Percentiles rank a stretch among this genome's conserved stretches.
Evolutionary conservation across 257 asterid species (phyloP).

Genomic region (Osmanthus fragrans): DNA sequence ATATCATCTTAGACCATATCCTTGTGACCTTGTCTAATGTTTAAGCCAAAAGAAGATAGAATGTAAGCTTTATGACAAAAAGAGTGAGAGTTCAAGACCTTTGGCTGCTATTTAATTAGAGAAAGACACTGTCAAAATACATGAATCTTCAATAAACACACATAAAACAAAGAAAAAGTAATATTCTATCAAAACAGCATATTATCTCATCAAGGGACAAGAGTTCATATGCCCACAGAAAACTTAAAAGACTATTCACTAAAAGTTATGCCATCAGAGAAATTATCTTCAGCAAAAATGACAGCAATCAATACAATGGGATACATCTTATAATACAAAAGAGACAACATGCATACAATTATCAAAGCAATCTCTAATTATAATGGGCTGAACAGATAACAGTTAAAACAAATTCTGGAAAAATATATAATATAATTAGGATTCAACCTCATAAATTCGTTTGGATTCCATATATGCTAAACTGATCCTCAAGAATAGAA

Average conservation of each 20-base stretch:
- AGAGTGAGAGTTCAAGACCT: too few relatives aligned
- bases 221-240: background rate
- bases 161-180: too few relatives aligned
- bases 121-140: too few relatives aligned
- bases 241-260: background rate
- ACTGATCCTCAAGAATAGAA: conserved; percentile 69
- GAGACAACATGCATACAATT: conserved; percentile 1
- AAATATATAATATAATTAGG: conserved; percentile 13
- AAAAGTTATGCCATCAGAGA: background rate
- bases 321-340: background rate
- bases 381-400: background rate
- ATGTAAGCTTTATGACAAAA: too few relatives aligned
- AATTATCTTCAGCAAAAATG: background rate
- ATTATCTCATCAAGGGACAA: too few relatives aligned
- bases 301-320: background rate
- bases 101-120: background rate
- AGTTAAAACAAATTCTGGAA: background rate
- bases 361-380: background rate
- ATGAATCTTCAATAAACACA: too few relatives aligned
- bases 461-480: conserved; percentile 79
- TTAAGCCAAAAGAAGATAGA: too few relatives aligned
- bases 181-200: background rate
- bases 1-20: too few relatives aligned
- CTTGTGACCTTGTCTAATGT: too few relatives aligned
- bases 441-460: conserved; percentile 76